A percentile compares a stretch with the other conserved stretches of the same genome.
Evolutionary conservation across 768 basidiomycete species (phyloP).

Genomic region (Lentinula aciculospora): DNA sequence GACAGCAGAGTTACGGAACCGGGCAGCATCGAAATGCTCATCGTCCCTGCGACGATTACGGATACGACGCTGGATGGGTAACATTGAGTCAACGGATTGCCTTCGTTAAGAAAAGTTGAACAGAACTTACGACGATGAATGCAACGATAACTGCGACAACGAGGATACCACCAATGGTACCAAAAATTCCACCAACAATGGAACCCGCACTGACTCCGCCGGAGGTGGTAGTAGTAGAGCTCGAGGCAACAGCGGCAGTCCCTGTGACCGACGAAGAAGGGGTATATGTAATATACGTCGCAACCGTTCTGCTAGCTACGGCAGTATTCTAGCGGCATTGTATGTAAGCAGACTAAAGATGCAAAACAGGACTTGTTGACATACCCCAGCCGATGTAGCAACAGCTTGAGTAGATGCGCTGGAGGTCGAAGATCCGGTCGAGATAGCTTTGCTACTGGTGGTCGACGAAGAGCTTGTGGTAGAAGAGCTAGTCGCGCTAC

Average conservation of each 20-base stretch:
- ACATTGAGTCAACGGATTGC: not conserved
- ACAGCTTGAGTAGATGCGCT: not conserved
- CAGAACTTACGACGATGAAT: slow-evolving; percentile 1
- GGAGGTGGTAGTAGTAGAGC: not conserved
- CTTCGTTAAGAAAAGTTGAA: not conserved
- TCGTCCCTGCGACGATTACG: slow-evolving; percentile 1
- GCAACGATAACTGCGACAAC: slow-evolving; percentile 4
- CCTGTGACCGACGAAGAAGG: not conserved
- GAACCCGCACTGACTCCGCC: not conserved
- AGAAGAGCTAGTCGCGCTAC: not conserved
- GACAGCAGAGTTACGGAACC: slow-evolving; percentile 4
- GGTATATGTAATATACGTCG: not conserved
- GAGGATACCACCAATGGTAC: slow-evolving; percentile 3
- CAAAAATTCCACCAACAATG: slow-evolving; percentile 3
- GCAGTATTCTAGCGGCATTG: not conserved
- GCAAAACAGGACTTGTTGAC: not conserved
- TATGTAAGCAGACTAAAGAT: not conserved
- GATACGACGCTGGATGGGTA: not conserved
- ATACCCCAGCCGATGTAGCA: not conserved
- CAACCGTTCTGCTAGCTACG: not conserved
- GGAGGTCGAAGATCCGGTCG: not conserved
- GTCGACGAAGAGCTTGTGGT: not conserved
- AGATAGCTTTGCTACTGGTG: not conserved
- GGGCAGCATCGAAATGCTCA: slow-evolving; percentile 1
- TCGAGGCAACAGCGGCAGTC: not conserved